phyloP scores from a whole-genome alignment of 1,139 yeast genomes.

The Nadsonia commutata region DNA sequence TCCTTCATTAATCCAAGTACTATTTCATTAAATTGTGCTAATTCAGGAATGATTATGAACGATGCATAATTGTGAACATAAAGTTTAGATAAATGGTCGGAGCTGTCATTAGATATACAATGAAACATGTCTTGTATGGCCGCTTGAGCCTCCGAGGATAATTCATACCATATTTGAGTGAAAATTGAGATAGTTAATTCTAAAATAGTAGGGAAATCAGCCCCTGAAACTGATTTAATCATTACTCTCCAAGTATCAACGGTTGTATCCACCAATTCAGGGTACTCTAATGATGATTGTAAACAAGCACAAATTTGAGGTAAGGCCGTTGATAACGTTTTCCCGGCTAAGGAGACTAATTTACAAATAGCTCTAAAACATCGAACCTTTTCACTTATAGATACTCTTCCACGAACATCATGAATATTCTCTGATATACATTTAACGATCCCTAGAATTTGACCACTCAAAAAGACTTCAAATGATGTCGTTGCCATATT shows the following conservation, averaged over 20 bases:
- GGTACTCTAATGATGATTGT: slow-evolving; percentile 60
- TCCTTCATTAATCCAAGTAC: slow-evolving; percentile 7
- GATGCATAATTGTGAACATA: slow-evolving; percentile 2
- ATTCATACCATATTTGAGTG: slow-evolving; percentile 47
- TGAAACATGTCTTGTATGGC: slow-evolving; percentile 30
- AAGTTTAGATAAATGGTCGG: background rate
- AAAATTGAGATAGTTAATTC: slow-evolving; percentile 43
- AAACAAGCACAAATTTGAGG: slow-evolving; percentile 84
- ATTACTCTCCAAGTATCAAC: slow-evolving; percentile 50
- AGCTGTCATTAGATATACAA: background rate
- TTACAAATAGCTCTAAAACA: slow-evolving; percentile 65
- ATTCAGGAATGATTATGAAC: slow-evolving; percentile 1
- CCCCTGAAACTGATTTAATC: slow-evolving; percentile 29
- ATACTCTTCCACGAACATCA: slow-evolving; percentile 54
- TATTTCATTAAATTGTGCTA: slow-evolving; percentile 5
- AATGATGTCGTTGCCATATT: background rate
- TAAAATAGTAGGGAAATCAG: slow-evolving; percentile 41
- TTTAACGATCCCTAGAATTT: slow-evolving; percentile 62
- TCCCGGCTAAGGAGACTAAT: slow-evolving; percentile 45
- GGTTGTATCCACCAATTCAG: slow-evolving; percentile 46
- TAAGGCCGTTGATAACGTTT: slow-evolving; percentile 55
- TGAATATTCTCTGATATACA: slow-evolving; percentile 68
- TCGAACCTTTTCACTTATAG: slow-evolving; percentile 55
- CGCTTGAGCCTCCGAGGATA: slow-evolving; percentile 33
- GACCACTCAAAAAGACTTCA: background rate